Base-by-base conservation (phyloP, 805 yeast genomes). In the Candida manassasensis region DNA sequence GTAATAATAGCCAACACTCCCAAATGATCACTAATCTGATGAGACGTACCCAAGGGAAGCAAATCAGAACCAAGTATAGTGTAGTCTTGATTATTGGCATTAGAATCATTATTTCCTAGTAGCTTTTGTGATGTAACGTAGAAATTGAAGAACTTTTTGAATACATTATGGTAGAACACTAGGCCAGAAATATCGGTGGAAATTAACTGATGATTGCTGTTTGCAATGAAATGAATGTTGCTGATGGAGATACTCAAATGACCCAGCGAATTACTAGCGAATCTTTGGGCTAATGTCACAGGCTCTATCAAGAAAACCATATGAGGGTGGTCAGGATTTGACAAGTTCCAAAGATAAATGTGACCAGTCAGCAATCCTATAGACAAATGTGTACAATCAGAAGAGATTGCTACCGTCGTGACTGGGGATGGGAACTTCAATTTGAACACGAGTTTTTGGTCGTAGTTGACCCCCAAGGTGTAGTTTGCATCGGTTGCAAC, bases 401-500 rank as follows among this genome's bases (percentile, higher is more conserved):
- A 60, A 0, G 93, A 81, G 10, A 82, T 57, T 0, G 76, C 66
- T 16, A 88, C 49, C 2, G 75, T 41, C 0, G 83, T 69, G 1
- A 86, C 77, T 0, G 68, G 36, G 4, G 24, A 19, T 5, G 43
- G 43, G 3, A 53, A 45, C 1, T 62, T 63, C 11, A 81, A 50
- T 2, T 69, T 66, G 28, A 59, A 58, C 10, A 70, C 61, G 3
- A 84, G 50, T 19, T 61, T 64, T 53, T 89, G 96, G 29, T 71
- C 71, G 42, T 79, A 81, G 47, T 80, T 82, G 54, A 85, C 88
- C 4, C 83, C 64, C 4, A 84, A 55, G 0, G 86, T 62, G 24
- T 55, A 61, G 2, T 95, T 95, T 34, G 71, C 73, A 0, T 71
- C 48, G 0, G 96, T 88, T 2, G 95, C 96, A 6, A 88, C 47